These are phyloP conservation scores for Rhizophlyctis rosea DNA, from an alignment of 192 early-diverging fungal genomes.

Conservation along the genomic window DNA sequence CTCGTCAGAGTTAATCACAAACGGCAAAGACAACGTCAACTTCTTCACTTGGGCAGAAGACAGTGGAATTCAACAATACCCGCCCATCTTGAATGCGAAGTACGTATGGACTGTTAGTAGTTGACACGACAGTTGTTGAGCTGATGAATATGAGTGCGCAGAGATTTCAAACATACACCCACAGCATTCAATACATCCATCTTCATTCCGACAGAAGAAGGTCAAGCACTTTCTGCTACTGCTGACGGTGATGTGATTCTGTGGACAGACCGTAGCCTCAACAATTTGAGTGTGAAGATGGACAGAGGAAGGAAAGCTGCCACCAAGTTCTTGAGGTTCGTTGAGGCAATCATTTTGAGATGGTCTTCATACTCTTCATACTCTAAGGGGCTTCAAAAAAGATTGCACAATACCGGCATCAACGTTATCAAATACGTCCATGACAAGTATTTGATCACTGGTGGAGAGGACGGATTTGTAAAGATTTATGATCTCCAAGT, in stretches of 20 bases:
- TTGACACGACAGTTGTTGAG: too few relatives aligned
- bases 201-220: slow-evolving; percentile 40
- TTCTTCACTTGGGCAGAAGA: slow-evolving; percentile 44
- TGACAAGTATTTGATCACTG: slow-evolving; percentile 49
- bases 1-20: slow-evolving; percentile 45
- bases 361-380: too few relatives aligned
- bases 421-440: slow-evolving; percentile 33
- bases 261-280: slow-evolving; percentile 44
- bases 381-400: too few relatives aligned
- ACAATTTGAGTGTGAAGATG: slow-evolving; percentile 46
- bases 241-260: slow-evolving; percentile 49
- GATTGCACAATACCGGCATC: slow-evolving; percentile 47
- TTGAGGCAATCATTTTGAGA: background rate
- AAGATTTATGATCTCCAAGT: slow-evolving; percentile 58
- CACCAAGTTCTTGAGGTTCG: slow-evolving; percentile 49
- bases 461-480: slow-evolving; percentile 52
- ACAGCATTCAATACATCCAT: slow-evolving; percentile 39
- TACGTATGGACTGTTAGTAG: too few relatives aligned
- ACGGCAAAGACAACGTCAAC: slow-evolving; percentile 34
- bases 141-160: too few relatives aligned
- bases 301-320: slow-evolving; percentile 47
- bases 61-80: slow-evolving; percentile 35
- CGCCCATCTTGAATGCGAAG: slow-evolving; percentile 45
- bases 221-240: slow-evolving; percentile 45
- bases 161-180: slow-evolving; percentile 49